Evolutionary conservation across 768 basidiomycete species (phyloP).

Genomic region (Pisolithus microcarpus): DNA sequence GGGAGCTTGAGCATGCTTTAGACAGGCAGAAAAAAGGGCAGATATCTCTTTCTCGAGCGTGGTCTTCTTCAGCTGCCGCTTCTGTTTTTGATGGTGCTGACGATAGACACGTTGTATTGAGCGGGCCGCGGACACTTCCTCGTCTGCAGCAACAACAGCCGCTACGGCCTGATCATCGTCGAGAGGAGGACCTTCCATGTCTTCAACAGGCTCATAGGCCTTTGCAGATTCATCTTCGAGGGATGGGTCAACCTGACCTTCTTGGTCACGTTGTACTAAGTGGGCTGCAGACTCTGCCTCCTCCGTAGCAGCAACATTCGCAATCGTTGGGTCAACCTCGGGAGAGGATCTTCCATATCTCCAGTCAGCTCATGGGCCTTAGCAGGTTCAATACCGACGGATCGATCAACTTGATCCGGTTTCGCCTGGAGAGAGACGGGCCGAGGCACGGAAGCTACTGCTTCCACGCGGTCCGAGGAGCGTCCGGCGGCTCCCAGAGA

Average conservation of each 20-base stretch:
- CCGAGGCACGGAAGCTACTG: constrained; percentile 14
- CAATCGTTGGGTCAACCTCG: no score
- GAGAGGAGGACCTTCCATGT: no score
- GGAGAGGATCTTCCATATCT: no score
- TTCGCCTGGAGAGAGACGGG: neutral
- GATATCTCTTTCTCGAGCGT: constrained; percentile 17
- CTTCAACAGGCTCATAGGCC: no score
- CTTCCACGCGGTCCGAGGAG: constrained; percentile 11
- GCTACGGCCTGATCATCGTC: no score
- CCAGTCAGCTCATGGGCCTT: no score
- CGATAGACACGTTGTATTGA: constrained; percentile 18
- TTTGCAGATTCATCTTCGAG: no score
- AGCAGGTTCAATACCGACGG: no score
- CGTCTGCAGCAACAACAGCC: constrained; percentile 5
- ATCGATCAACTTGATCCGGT: neutral
- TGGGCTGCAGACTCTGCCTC: constrained; percentile 13
- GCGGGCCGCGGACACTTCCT: constrained; percentile 20
- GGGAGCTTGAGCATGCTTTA: constrained; percentile 19
- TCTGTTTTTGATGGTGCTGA: constrained; percentile 1
- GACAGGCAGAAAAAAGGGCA: constrained; percentile 23
- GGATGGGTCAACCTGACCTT: no score
- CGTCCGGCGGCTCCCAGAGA: constrained; percentile 9
- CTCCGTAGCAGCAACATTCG: constrained; percentile 2
- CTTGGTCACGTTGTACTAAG: no score
- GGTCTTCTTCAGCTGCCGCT: constrained; percentile 7